Evolutionary conservation across 768 basidiomycete species (phyloP), one percentile per base, ranked within the genome.

Genomic region (Amanita thiersii): DNA sequence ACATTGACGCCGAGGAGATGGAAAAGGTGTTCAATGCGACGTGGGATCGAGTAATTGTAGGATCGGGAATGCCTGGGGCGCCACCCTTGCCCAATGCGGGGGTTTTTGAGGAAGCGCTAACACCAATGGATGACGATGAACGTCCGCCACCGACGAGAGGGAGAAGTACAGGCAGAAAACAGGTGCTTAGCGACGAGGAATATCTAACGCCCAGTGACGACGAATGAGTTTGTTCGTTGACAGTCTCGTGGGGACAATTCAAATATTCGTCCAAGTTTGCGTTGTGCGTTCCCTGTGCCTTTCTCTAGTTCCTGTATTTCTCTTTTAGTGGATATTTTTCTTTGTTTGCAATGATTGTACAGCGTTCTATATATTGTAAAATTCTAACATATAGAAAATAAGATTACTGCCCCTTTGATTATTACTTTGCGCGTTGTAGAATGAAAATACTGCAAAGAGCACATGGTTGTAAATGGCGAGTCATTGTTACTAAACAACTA

Each of bases 1-100:
- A 92, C 61, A 71, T 86, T 46, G 90, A 94, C 47, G 92, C 94
- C 5, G 86, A 89, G 37, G 87, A 90, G 65, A 89, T 93, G 86
- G 86, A 94, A 63, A 86, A 85, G 56, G 80, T 81, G 37, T 91
- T 93, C 57, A 73, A 85, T 46, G 68, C 77, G 19, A 67, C 81
- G 6, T 89, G 81, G 53, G 72, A 79, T 31, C 74, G 74, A 25
- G 61, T 68, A 38, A 79, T 83, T 33, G 67, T 62, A 10, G 83
- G 82, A 15, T 79, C 76, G 30, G 84, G 81, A 32, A 66, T 88
- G 17, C 86, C 88, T 29, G 87, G 87, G 43, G 85, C 83, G 2
- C 72, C 78, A 14, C 56, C 62, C 5, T 57, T 63, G 1, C 45
- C 58, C 12, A 43, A 54, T 20, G 43, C 30, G 48, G 50, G 10